Evolutionary conservation across 2,329 filamentous ascomycete genomes (phyloP), one percentile per base, ranked within the genome.

Genomic region (Sporothrix brunneoviolacea): DNA sequence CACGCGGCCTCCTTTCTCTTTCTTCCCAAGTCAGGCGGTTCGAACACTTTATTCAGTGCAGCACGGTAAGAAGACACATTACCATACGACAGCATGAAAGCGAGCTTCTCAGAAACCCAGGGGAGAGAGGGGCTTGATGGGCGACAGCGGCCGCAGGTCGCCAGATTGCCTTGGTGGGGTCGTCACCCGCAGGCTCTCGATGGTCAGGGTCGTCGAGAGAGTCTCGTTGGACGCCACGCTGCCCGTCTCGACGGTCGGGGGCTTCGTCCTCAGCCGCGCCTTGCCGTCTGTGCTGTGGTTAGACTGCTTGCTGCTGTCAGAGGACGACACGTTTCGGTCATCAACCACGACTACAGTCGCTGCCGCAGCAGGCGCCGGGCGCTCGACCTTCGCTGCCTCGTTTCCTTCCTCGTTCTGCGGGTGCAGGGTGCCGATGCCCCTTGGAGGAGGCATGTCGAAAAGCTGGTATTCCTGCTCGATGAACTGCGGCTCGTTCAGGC

Each of bases 401-500:
- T 22, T 22, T 3, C 42, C 30, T 47, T 52, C 48, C 40, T 60
- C 49, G 33, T 58, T 32, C 30, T 54, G 21, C 22, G 30, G 44
- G 35, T 44, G 47, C 19, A 42, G 50, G 8, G 10, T 65, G 60
- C 19, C 46, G n/a, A 79, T 63, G 15, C 80, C 67, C 60, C 70
- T 64, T 0, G 80, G 80, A 6, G 78, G 72, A 4, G 78, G 74
- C 60, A 77, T 72, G 49, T 82, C 76, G 49, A 84, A 80, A 3
- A 80, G 62, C 56, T 68, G 69, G 58, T 85, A 84, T 61, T 87
- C 83, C 56, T 83, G 74, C 58, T 87, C 81, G 32, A 90, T 83
- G 62, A 79, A 91, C 58, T 82, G 82, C 55, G 88, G 83, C 67
- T 97, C 91, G 12, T 87, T 94, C 73, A 84, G 90, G 71, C 91